These are phyloP conservation scores for Primulina huaijiensis DNA, from an alignment of 257 asterid genomes.

Conservation along the genomic window DNA sequence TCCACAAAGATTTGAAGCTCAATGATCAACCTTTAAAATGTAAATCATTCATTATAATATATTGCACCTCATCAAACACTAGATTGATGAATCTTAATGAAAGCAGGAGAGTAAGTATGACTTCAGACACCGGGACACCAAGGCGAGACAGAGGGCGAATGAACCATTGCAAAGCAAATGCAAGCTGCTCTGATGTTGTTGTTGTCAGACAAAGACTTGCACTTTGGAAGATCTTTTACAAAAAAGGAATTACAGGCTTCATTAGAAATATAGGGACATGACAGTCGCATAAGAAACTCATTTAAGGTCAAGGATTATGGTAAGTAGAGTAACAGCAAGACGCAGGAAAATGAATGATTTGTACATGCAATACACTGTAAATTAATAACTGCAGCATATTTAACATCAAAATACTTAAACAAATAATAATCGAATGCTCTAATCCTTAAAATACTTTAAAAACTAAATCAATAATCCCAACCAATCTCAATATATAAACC, in stretches of 20 bases:
- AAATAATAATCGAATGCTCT: no score
- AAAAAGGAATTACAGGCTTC: slow-evolving; percentile 21
- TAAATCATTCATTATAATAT: background rate
- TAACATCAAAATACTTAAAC: background rate
- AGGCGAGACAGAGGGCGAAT: slow-evolving; percentile 60
- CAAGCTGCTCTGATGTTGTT: slow-evolving; percentile 94
- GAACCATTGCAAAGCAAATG: slow-evolving; percentile 87
- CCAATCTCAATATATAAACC: background rate
- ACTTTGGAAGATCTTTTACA: slow-evolving; percentile 83
- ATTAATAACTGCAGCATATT: background rate
- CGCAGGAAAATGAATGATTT: background rate
- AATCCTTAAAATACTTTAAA: background rate
- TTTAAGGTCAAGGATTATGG: background rate
- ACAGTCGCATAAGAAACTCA: background rate
- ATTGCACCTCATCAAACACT: slow-evolving; percentile 91
- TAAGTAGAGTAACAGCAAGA: background rate
- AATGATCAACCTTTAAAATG: slow-evolving; percentile 18
- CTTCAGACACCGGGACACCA: slow-evolving; percentile 87
- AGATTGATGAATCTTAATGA: slow-evolving; percentile 85
- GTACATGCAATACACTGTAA: background rate
- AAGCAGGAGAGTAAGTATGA: slow-evolving; percentile 83
- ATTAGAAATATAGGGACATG: slow-evolving; percentile 18
- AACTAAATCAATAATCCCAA: background rate
- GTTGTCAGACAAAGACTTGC: slow-evolving; percentile 95
- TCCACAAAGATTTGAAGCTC: slow-evolving; percentile 14